Conservation (phyloP, 2,329 filamentous ascomycete genomes). For the Aurifilum marmelostoma region DNA sequence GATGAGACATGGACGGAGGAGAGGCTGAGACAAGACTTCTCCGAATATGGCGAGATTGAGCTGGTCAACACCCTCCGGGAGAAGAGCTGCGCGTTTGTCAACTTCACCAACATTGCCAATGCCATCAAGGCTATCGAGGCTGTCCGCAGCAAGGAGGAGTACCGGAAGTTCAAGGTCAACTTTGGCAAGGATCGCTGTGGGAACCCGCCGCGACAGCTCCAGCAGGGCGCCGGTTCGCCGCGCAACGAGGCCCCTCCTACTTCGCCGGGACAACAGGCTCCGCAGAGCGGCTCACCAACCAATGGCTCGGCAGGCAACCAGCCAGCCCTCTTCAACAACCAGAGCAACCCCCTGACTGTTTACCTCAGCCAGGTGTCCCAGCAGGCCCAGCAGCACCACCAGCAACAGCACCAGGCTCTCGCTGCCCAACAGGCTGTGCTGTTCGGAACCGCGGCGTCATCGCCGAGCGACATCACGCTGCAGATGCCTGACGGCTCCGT, state of each 20-base stretch:
- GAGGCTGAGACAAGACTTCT: conserved; percentile 91
- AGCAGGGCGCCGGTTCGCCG: conserved; percentile 68
- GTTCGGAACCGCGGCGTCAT: conserved; percentile 72
- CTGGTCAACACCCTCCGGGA: conserved; percentile 94
- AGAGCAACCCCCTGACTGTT: conserved; percentile 88
- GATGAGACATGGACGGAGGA: conserved; percentile 98
- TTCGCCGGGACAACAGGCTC: conserved; percentile 62
- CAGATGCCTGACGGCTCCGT: conserved; percentile 65
- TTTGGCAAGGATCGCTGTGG: conserved; percentile 98
- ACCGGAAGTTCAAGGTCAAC: conserved; percentile 99
- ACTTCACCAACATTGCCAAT: conserved; percentile 99
- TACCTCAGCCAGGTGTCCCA: conserved; percentile 85
- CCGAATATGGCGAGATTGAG: conserved; percentile 97
- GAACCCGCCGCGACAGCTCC: conserved; percentile 88
- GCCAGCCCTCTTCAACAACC: conserved; percentile 76
- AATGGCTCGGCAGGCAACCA: conserved; percentile 63
- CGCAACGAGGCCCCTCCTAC: conserved; percentile 62
- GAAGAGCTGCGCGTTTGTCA: conserved; percentile 99
- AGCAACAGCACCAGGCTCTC: conserved; percentile 72
- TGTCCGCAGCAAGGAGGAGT: conserved; percentile 91
- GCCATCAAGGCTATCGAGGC: conserved; percentile 99
- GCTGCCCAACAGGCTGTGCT: conserved; percentile 78
- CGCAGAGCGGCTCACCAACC: conserved; percentile 60
- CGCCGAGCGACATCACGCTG: conserved; percentile 58
- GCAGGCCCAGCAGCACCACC: conserved; percentile 67